Base-by-base conservation (phyloP, 2,329 filamentous ascomycete species). In the Microcera coccophila region DNA sequence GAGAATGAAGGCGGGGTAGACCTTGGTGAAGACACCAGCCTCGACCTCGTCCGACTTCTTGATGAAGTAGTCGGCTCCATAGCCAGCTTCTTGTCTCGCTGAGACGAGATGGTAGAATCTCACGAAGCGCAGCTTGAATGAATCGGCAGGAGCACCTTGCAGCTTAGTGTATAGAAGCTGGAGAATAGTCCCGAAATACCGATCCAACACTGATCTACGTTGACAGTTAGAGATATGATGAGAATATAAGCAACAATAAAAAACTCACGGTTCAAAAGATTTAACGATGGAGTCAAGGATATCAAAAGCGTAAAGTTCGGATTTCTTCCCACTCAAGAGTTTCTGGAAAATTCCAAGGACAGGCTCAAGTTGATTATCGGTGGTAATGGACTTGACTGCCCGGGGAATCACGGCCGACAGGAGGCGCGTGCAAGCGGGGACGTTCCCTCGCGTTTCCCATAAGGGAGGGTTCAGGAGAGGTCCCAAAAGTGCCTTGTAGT, bases 261-360 rank as follows among this genome's bases (percentile, higher is more conserved):
- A 5, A 18, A 74, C 85, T 65, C 75, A 87, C 74, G 79, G 75
- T 38, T 88, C 80, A 58, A 95, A 85, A 8, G 81, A 79, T 37
- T 79, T 75, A 47, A 95, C 73, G 38, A 95, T 74, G 4, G 84
- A 78, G 61, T 98, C 93, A 45, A 98, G 74, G 36, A 98, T 76
- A 61, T 98, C 93, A 59, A 97, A 95, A 1, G 84, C 88, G 59
- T 90, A 84, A 16, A 80, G 74, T 62, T 98, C 93, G 37, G 90
- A 90, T 47, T 85, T 83, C 68, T 93, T 95, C 53, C 79, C 82
- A 3, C 78, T 76, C 32, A 96, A 74, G 10, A 98, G 78, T 59
- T 88, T 90, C 64, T 97, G 91, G 75, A 97, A 98, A 50, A 98
- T 93, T 44, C 90, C 88, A n/a, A 98, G 76, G 37, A 97, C 82